Evolutionary conservation across 2,329 filamentous ascomycete species (phyloP), one percentile per base, ranked within the genome.

Genomic region (Paraphaeosphaeria minitans): DNA sequence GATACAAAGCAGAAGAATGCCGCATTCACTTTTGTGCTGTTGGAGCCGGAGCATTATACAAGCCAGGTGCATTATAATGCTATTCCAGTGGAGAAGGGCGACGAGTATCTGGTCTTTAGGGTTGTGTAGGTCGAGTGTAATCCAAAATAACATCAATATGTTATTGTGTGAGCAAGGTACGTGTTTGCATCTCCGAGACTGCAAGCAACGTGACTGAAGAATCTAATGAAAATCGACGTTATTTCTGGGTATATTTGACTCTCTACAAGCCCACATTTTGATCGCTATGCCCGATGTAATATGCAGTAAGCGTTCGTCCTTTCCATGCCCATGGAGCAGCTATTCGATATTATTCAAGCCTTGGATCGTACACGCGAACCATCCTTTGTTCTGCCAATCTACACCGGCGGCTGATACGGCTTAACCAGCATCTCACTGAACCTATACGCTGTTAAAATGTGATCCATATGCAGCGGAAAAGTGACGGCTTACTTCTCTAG

Each of bases 381-480:
- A 12, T 43, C 9, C 50, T 33, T 21, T 59, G 67, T 74, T 77
- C 19, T 62, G 7, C 63, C 61, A 74, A 79, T 19, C 63, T 75
- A 76, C 68, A 74, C 66, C 12, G 91, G 90, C 39, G 91, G 89
- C 51, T 90, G 83, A 71, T 89, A 94, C 0, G 90, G 91, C 64
- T 85, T 85, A 63, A 93, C 84, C 60, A 95, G 82, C 90, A 95
- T 92, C 72, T 93, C 87, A 74, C 90, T 93, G 77, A 95, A 98
- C 78, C 74, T 78, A 52, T 33, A 46, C 13, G 10, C 8, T 8
- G 49, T 71, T 58, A 69, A 65, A 51, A 60, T 27, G 16, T 4
- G 14, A 35, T 19, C 10, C 46, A 14, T 10, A 29, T 9, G n/a
- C 4, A 19, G 24, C 39, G 22, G 16, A 24, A 10, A 37, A 8